Percentiles rank a stretch among this genome's conserved stretches.
Evolutionary conservation across 768 basidiomycete genomes (phyloP).

Genomic region (Floccularia luteovirens): DNA sequence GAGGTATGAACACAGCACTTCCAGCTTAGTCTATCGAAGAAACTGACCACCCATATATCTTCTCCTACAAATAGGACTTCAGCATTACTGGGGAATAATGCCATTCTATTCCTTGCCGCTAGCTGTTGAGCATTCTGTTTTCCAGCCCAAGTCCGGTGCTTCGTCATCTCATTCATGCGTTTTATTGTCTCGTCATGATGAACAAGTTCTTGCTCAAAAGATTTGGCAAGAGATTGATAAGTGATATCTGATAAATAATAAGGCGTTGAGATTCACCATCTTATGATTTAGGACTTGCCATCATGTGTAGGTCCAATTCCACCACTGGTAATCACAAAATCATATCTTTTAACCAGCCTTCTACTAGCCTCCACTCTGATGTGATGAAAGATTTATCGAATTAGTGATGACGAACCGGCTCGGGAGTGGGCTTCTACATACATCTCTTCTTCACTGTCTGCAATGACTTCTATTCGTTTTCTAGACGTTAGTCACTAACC

Average conservation of each 20-base stretch:
- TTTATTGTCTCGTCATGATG: conserved; percentile 74
- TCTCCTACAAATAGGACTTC: conserved; percentile 75
- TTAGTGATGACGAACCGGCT: no score
- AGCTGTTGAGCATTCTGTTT: conserved; percentile 70
- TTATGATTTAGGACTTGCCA: conserved; percentile 34
- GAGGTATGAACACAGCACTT: not conserved
- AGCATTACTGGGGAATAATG: conserved; percentile 71
- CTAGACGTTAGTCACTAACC: conserved; percentile 31
- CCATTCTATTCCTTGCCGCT: conserved; percentile 81
- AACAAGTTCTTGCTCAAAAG: conserved; percentile 65
- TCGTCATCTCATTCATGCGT: conserved; percentile 61
- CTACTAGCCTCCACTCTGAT: conserved; percentile 76
- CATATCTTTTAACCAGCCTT: conserved; percentile 74
- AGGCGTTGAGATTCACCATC: not conserved
- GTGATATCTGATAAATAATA: conserved; percentile 61
- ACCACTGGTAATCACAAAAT: conserved; percentile 86
- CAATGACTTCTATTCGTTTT: conserved; percentile 85
- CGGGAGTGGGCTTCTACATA: conserved; percentile 24
- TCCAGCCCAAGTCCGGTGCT: conserved; percentile 45
- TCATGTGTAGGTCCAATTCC: conserved; percentile 92
- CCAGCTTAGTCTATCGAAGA: not conserved
- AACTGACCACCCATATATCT: conserved; percentile 81
- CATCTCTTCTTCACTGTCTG: conserved; percentile 91
- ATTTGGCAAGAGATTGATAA: conserved; percentile 79
- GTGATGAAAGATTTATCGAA: not conserved